These are phyloP conservation scores for Syncephalastrum monosporum DNA, from an alignment of 371 early-diverging fungal genomes.

Conservation along the genomic window DNA sequence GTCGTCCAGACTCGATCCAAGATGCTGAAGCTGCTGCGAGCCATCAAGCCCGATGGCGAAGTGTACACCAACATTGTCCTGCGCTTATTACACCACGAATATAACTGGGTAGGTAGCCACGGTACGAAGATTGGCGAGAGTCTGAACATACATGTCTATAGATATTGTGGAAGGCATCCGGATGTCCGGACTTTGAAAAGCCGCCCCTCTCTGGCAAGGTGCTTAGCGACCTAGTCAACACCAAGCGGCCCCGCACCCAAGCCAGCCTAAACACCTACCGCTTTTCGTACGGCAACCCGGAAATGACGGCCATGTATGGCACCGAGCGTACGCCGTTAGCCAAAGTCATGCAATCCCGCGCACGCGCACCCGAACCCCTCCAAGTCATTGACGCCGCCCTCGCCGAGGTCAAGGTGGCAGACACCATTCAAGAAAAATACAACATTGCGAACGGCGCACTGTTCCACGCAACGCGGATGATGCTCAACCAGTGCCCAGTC, in stretches of 20 bases:
- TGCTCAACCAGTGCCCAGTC: constrained; percentile 26
- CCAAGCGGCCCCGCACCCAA: constrained; percentile 12
- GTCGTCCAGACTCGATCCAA: constrained; percentile 20
- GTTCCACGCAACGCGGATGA: constrained; percentile 35
- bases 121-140: neutral
- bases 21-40: constrained; percentile 23
- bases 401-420: constrained; percentile 3
- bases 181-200: constrained; percentile 47
- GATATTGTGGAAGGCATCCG: constrained; percentile 52
- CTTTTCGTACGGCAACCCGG: constrained; percentile 34
- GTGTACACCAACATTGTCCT: constrained; percentile 43
- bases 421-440: constrained; percentile 30
- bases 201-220: constrained; percentile 23
- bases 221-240: constrained; percentile 19
- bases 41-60: constrained; percentile 47
- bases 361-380: constrained; percentile 22
- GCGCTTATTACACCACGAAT: constrained; percentile 36
- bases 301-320: constrained; percentile 33
- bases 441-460: constrained; percentile 40
- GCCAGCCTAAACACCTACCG: constrained; percentile 22
- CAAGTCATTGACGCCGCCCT: constrained; percentile 29
- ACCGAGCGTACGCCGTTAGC: constrained; percentile 18
- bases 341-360: constrained; percentile 26
- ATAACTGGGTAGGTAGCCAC: constrained; percentile 37
- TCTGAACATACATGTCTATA: constrained; percentile 4